Evolutionary conservation across 2,329 filamentous ascomycete genomes (phyloP).

Genomic region (Hypoxylon sp.): DNA sequence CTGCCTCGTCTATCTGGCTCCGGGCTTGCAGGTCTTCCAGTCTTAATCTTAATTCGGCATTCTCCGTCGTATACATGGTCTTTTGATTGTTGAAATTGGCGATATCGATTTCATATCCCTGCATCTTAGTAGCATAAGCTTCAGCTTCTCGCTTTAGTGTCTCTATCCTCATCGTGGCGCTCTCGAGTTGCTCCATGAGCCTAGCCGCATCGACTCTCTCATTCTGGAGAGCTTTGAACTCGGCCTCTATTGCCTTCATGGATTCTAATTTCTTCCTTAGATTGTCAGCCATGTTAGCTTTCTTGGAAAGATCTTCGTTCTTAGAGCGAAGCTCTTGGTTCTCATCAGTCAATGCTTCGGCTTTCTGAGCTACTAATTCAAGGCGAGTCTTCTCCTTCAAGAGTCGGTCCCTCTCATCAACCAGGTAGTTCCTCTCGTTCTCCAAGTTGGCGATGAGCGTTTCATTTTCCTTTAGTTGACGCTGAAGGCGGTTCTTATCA

Average conservation of each 20-base stretch:
- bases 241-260: slow-evolving; percentile 68
- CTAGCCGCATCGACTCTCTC: slow-evolving; percentile 69
- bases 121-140: slow-evolving; percentile 55
- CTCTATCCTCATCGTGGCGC: slow-evolving; percentile 55
- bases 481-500: slow-evolving; percentile 68
- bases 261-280: slow-evolving; percentile 75
- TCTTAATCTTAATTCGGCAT: slow-evolving; percentile 60
- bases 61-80: slow-evolving; percentile 60
- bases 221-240: slow-evolving; percentile 69
- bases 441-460: slow-evolving; percentile 80
- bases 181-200: slow-evolving; percentile 54
- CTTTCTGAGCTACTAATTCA: slow-evolving; percentile 65
- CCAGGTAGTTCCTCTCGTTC: slow-evolving; percentile 71
- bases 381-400: slow-evolving; percentile 55
- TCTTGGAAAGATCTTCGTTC: slow-evolving; percentile 72
- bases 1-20: slow-evolving; percentile 62
- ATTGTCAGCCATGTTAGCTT: slow-evolving; percentile 74
- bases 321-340: slow-evolving; percentile 72
- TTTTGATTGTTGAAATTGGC: slow-evolving; percentile 62
- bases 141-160: slow-evolving; percentile 55
- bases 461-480: slow-evolving; percentile 75
- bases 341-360: slow-evolving; percentile 70
- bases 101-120: slow-evolving; percentile 57
- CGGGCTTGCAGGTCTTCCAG: slow-evolving; percentile 54
- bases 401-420: slow-evolving; percentile 61